Conservation (phyloP, 208 protist genomes). For the Acanthamoeba triangularis region DNA sequence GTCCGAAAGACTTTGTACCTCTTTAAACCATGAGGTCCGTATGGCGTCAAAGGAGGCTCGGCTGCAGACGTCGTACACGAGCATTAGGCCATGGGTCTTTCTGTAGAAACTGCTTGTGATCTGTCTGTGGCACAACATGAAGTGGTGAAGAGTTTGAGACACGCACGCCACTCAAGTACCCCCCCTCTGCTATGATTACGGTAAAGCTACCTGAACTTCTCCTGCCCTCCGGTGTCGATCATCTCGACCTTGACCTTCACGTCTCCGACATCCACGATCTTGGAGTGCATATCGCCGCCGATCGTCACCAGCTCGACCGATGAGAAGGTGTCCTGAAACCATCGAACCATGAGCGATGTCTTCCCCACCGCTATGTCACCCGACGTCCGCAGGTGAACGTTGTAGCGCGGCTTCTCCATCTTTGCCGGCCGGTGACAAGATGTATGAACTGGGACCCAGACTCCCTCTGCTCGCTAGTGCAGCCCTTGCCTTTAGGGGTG, state of each 20-base stretch:
- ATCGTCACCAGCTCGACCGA: neutral
- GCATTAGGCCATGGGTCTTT: neutral
- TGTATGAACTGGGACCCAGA: neutral
- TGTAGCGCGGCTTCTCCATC: neutral
- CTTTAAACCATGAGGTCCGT: neutral
- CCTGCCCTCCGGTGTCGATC: neutral
- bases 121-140: neutral
- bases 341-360: neutral
- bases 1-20: neutral
- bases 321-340: neutral
- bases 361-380: neutral
- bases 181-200: too few relatives aligned
- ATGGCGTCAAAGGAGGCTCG: neutral
- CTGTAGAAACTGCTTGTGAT: neutral
- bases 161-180: too few relatives aligned
- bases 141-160: neutral
- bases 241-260: neutral
- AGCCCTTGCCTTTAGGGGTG: too few relatives aligned
- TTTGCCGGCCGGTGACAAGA: neutral
- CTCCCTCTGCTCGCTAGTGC: neutral
- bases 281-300: neutral
- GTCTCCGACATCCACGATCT: neutral
- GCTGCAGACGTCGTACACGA: neutral
- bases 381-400: neutral
- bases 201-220: neutral